Base-by-base conservation (phyloP, 805 yeast species). In the Candida incommunis region DNA sequence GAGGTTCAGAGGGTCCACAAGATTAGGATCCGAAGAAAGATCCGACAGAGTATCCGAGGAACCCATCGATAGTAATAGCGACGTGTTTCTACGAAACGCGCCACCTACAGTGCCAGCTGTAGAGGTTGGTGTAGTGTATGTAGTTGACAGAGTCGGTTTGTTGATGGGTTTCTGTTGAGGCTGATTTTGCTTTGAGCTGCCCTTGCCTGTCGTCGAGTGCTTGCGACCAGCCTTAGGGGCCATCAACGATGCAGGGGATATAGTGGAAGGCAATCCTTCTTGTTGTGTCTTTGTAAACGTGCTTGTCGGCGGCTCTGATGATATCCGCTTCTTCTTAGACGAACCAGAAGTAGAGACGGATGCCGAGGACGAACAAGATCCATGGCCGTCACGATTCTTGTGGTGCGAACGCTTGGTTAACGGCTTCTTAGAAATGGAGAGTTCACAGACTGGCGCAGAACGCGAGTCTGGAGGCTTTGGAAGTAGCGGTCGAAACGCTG, bases 401-500 rank as follows among this genome's bases (percentile, higher is more conserved):
- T 25, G 27, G 37, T 31, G 37, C 13, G 37, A 31, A n/a, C 37
- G 37, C 37, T 31, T 31, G 11, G 37, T 31, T 7, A 31, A 18
- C 13, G 37, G 37, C 18, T 31, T 31, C 18, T 31, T 31, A 18
- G 37, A 31, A 18, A 31, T 31, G 37, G 37, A 31, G 18, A 31
- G 37, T 18, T 31, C 37, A n/a, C 37, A 31, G 18, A 31, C 37
- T 5, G 37, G 37, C 18, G 37, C 13, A 5, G 37, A 31, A 18
- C 37, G 37, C 11, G 37, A 11, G 37, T 31, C 37, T 4, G 44
- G 23, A 7, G 63, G 63, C 43, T 60, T 60, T 20, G 65, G 65
- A 40, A 61, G 52, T 44, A 61, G 47, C 9, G 64, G 64, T n/a
- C 65, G 51, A 43, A 59, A 59, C 16, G 61, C 56, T 3, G 65